phyloP scores from a whole-genome alignment of 176 grass and related monocot genomes.

The Secale cereale region DNA sequence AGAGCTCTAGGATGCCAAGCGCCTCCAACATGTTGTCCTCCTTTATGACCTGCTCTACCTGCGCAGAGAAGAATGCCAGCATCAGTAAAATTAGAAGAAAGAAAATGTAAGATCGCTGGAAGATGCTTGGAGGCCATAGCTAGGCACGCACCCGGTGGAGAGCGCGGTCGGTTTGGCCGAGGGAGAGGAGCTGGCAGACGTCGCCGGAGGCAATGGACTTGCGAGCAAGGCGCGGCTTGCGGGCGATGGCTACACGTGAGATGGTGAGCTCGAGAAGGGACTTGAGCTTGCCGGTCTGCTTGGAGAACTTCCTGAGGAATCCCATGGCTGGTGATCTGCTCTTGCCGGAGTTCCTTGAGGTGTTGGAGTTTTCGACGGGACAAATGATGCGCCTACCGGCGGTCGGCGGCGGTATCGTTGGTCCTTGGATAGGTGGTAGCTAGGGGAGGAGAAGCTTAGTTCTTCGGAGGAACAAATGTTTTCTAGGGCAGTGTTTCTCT shows the following conservation, averaged over 20 bases:
- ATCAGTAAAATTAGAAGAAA: background rate
- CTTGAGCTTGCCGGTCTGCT: conserved; percentile 32
- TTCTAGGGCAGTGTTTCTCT: conserved; percentile 22
- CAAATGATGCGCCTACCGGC: background rate
- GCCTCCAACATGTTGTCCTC: conserved; percentile 45
- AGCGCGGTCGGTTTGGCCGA: conserved; percentile 38
- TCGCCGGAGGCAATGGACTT: conserved; percentile 28
- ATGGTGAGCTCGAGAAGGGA: conserved; percentile 30
- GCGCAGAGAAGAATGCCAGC: background rate
- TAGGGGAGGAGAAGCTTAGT: background rate
- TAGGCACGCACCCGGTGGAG: conserved; percentile 15
- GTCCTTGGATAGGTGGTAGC: background rate
- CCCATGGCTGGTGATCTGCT: conserved; percentile 17
- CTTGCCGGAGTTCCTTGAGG: background rate
- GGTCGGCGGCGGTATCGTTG: background rate
- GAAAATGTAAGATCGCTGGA: background rate
- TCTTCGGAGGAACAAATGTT: background rate
- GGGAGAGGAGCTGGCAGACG: conserved; percentile 38
- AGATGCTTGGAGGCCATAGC: background rate
- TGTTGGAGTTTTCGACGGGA: background rate
- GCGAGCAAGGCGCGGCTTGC: conserved; percentile 31
- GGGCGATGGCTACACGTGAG: conserved; percentile 4
- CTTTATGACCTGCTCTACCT: conserved; percentile 47
- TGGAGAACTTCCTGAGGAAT: conserved; percentile 33
- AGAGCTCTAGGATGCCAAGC: conserved; percentile 38